These are phyloP conservation scores for Acer saccharum DNA, from an alignment of 345 rosid genomes.

Conservation along the genomic window DNA sequence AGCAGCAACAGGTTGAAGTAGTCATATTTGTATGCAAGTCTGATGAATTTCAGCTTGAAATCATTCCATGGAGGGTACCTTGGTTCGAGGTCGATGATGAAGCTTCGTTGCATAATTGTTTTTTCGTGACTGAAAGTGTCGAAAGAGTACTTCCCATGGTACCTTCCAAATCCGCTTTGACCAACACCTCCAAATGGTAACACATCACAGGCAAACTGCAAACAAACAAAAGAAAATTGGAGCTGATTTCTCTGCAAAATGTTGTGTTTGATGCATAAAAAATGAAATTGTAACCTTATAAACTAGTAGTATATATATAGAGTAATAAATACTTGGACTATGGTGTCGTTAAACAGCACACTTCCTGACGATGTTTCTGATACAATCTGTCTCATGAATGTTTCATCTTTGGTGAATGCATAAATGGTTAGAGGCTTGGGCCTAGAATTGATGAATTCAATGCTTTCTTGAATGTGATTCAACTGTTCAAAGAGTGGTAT, in stretches of 20 bases:
- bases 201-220: conserved; percentile 66
- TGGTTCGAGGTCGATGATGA: conserved; percentile 64
- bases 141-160: conserved; percentile 90
- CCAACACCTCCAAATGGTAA: conserved; percentile 95
- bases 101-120: conserved; percentile 66
- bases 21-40: conserved; percentile 48
- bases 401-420: conserved; percentile 62
- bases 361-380: conserved; percentile 75
- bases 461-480: conserved; percentile 55
- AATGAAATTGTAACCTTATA: no score
- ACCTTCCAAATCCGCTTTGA: conserved; percentile 79
- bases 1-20: conserved; percentile 61
- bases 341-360: conserved; percentile 68
- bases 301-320: no score
- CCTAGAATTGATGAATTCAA: conserved; percentile 52
- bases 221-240: not conserved
- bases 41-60: conserved; percentile 74
- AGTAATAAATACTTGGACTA: conserved; percentile 57
- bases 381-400: conserved; percentile 58
- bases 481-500: conserved; percentile 36
- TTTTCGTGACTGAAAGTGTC: conserved; percentile 93
- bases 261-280: not conserved
- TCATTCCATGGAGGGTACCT: conserved; percentile 85
- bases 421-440: conserved; percentile 60
- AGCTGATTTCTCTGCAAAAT: not conserved